Percentiles rank a stretch among this genome's conserved stretches.
These are phyloP conservation scores for Hortaea sp. DNA, from an alignment of 2,329 filamentous ascomycete genomes.

Conservation along the genomic window DNA sequence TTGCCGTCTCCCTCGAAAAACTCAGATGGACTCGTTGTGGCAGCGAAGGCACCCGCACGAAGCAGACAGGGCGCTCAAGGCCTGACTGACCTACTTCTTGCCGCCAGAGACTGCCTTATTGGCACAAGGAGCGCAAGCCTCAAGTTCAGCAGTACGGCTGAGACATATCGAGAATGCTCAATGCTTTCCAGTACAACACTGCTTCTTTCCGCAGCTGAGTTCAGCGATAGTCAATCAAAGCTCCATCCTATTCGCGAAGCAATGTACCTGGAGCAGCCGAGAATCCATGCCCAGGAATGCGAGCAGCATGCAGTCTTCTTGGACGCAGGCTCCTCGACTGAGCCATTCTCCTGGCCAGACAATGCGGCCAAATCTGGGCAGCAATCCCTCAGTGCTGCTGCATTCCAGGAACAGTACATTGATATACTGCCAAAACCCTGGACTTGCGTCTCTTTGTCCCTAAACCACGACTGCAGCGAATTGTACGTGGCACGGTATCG, in stretches of 20 bases:
- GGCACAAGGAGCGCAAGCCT: neutral
- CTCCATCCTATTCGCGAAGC: conserved; percentile 36
- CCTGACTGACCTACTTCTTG: conserved; percentile 6
- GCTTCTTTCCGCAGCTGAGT: conserved; percentile 50
- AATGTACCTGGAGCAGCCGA: conserved; percentile 53
- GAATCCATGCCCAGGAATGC: conserved; percentile 58
- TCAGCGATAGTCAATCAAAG: conserved; percentile 37
- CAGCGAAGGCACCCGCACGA: conserved; percentile 1
- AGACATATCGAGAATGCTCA: conserved; percentile 42
- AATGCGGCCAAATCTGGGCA: conserved; percentile 24
- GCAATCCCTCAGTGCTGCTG: conserved; percentile 23
- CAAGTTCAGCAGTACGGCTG: conserved; percentile 7
- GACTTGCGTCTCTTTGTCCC: conserved; percentile 74
- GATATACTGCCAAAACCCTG: conserved; percentile 75
- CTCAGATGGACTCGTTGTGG: neutral
- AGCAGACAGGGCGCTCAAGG: conserved; percentile 2
- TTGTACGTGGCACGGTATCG: conserved; percentile 82
- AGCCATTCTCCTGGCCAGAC: conserved; percentile 31
- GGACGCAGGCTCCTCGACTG: conserved; percentile 11
- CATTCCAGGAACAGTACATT: conserved; percentile 71
- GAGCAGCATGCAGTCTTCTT: conserved; percentile 29
- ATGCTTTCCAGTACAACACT: conserved; percentile 57
- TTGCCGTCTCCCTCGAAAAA: neutral
- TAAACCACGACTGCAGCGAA: conserved; percentile 75
- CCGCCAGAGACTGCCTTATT: conserved; percentile 12